Evolutionary conservation across 2,329 filamentous ascomycete species (phyloP), one percentile per base, ranked within the genome.

Genomic region (Cryphonectria naterciae): DNA sequence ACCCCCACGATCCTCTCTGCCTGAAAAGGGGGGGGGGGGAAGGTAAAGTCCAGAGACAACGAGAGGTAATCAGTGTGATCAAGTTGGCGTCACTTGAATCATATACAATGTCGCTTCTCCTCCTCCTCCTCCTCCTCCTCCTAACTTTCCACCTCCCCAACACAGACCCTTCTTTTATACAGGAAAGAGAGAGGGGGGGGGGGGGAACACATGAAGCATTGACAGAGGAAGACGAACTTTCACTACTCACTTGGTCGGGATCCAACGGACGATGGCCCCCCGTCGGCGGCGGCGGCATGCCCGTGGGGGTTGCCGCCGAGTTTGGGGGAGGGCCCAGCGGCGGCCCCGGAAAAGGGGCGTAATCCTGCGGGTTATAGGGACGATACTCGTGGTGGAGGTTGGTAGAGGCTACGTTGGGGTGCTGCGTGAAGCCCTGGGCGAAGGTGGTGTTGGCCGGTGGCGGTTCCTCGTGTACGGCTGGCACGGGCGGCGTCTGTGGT

Each of bases 361-460:
- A 85, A 69, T 85, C 83, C 67, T 80, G 77, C 8, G 83, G 83
- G 62, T 82, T 76, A 73, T 85, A 85, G 0, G 81, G 78, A 35
- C 78, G 78, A 60, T 81, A 82, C 7, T 67, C 65, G 7, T 85
- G 81, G 61, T 76, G 72, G 2, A 75, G 74, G 71, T 75, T 80
- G 72, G 74, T 79, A 54, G 70, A 80, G 68, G 72, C 78, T 25
- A 77, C 74, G 75, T 81, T 81, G 41, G 79, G 79, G 65, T 82
- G 82, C 15, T 80, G 80, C 7, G 80, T 79, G 74, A 83, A 81
- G 25, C 77, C 78, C 39, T 72, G 75, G 11, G 70, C 4, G 73
- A 67, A 41, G 73, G 70, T 37, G 56, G 58, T 39, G 62, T 65
- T 49, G 62, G 60, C 71, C 49, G 39, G 65, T 67, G 61, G 22